Evolutionary conservation across 2,329 filamentous ascomycete genomes (phyloP), one percentile per base, ranked within the genome.

Genomic region (Hypoxylon sp.): DNA sequence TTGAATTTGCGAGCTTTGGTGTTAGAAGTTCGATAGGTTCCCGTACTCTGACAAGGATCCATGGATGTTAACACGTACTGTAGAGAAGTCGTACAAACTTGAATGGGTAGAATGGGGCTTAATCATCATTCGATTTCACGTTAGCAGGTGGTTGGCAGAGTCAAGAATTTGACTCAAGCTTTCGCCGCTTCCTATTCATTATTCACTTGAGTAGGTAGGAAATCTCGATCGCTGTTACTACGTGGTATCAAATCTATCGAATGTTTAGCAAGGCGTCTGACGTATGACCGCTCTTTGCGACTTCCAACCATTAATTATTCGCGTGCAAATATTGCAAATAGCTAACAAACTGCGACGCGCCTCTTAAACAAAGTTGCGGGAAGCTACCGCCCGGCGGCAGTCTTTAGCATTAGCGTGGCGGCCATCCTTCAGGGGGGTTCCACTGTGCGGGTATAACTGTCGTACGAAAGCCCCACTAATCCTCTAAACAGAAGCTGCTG

Each of bases 81-180:
- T 61, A 39, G 57, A 59, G 51, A 29, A 31, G 55, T 60, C 35
- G 42, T 54, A 61, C 56, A 56, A 29, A 39, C 8, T 31, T 31
- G 29, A 5, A 26, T 26, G 26, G 26, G 26, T 26, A 26, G 4
- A 24, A 46, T 33, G n/a, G 39, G 39, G 58, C 52, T 68, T 68
- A 58, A 57, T 53, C 47, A 66, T 51, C 54, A 33, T 65, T 55
- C 62, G 68, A 65, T 51, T 65, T 60, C 50, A 65, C 48, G 58
- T 63, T 60, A 56, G 39, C 17, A 29, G n/a, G 19, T 3, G 31
- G 58, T 59, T 59, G 51, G 39, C 26, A 26, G 14, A 35, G 5
- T 47, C n/a, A 47, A 48, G 13, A 42, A 13, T 35, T 63, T 55
- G 42, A 63, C 33, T 59, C 31, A 65, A 63, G 48, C 64, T 63